These are phyloP conservation scores for Guyanaporus albipodus DNA, from an alignment of 768 basidiomycete species.

Conservation along the genomic window DNA sequence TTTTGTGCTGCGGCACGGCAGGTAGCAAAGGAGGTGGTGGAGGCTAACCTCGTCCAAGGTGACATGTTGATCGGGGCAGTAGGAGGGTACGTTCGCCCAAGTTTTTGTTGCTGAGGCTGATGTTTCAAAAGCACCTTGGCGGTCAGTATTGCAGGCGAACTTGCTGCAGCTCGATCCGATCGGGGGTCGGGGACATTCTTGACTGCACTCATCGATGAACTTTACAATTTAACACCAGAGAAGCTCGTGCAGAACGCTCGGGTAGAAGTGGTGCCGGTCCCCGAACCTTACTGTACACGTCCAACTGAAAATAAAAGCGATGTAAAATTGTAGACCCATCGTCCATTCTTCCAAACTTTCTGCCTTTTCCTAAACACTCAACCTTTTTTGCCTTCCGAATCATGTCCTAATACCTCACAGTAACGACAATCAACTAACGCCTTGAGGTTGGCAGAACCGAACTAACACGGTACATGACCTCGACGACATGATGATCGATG, in stretches of 20 bases:
- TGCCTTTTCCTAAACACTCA: too few species aligned
- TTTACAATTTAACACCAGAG: constrained; percentile 43
- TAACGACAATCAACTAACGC: too few species aligned
- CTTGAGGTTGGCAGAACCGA: too few species aligned
- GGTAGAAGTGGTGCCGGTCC: constrained; percentile 26
- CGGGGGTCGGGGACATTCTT: constrained; percentile 63
- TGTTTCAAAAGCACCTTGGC: constrained; percentile 44
- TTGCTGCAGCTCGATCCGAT: constrained; percentile 47
- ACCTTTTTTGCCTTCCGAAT: too few species aligned
- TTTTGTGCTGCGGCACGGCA: constrained; percentile 69
- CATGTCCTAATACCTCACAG: too few species aligned
- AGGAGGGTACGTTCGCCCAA: constrained; percentile 54
- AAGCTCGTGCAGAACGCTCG: constrained; percentile 29
- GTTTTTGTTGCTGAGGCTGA: constrained; percentile 1
- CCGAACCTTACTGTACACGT: too few species aligned
- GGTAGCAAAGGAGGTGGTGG: constrained; percentile 28
- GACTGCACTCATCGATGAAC: constrained; percentile 60
- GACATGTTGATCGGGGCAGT: constrained; percentile 76
- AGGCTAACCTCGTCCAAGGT: constrained; percentile 57
- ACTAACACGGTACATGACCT: too few species aligned
- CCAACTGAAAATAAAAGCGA: too few species aligned
- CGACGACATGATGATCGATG: too few species aligned
- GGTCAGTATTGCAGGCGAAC: constrained; percentile 57
- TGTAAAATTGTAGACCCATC: too few species aligned
- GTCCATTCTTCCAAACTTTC: too few species aligned